These are phyloP conservation scores for Alternaria panax DNA, from an alignment of 2,329 filamentous ascomycete species.

Conservation along the genomic window DNA sequence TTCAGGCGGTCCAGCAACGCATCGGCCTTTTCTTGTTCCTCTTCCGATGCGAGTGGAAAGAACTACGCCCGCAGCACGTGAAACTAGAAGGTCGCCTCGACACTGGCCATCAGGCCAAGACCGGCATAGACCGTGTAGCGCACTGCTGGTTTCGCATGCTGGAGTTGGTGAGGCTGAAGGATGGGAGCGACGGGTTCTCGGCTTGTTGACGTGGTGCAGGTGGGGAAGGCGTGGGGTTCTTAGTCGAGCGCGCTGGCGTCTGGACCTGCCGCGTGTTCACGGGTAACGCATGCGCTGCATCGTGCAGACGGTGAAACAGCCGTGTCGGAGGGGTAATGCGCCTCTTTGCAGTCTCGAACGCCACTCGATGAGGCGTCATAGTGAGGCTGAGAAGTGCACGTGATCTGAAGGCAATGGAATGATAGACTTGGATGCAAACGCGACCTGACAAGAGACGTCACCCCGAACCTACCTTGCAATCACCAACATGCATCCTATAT, in stretches of 20 bases:
- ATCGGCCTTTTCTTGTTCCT: too few relatives aligned
- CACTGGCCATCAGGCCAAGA: too few relatives aligned
- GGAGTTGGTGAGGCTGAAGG: slow-evolving; percentile 30
- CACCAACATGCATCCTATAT: slow-evolving; percentile 5
- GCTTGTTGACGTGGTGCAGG: background rate
- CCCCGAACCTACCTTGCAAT: background rate
- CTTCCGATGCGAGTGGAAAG: too few relatives aligned
- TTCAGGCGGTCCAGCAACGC: too few relatives aligned
- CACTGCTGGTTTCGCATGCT: slow-evolving; percentile 17
- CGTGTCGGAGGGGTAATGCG: background rate
- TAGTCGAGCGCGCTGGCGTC: background rate
- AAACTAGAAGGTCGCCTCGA: too few relatives aligned
- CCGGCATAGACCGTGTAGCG: slow-evolving; percentile 24
- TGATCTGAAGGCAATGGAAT: background rate
- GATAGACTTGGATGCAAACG: background rate
- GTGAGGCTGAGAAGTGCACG: background rate
- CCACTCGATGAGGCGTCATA: background rate
- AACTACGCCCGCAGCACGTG: too few relatives aligned
- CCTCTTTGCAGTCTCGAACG: background rate
- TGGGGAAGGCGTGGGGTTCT: background rate
- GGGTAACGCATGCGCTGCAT: background rate
- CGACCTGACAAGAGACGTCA: background rate
- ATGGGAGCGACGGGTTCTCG: slow-evolving; percentile 10
- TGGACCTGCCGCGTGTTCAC: background rate
- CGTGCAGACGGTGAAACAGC: background rate